A percentile compares a stretch with the other conserved stretches of the same genome.
Conservation (phyloP, 192 early-diverging fungal genomes). For the Spinellus fusiger region DNA sequence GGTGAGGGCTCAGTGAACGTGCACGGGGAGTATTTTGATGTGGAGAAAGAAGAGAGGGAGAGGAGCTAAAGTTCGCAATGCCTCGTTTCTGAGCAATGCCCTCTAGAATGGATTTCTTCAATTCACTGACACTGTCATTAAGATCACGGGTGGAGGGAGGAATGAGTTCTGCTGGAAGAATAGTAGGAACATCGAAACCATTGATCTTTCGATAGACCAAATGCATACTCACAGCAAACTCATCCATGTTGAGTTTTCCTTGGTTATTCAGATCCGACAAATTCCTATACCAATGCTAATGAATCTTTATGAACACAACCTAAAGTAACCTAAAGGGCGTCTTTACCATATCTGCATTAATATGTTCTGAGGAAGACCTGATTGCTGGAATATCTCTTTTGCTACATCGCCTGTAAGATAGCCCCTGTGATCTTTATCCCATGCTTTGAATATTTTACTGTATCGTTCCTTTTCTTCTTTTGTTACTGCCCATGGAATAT, state of each 20-base stretch:
- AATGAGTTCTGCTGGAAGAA: slow-evolving; percentile 76
- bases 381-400: slow-evolving; percentile 66
- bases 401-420: slow-evolving; percentile 69
- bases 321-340: background rate
- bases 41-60: slow-evolving; percentile 7
- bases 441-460: slow-evolving; percentile 66
- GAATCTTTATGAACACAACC: background rate
- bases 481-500: slow-evolving; percentile 52
- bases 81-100: slow-evolving; percentile 45
- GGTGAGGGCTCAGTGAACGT: slow-evolving; percentile 9
- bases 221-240: slow-evolving; percentile 97
- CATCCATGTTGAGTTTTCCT: slow-evolving; percentile 89
- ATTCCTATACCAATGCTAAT: slow-evolving; percentile 39
- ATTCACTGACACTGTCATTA: slow-evolving; percentile 52
- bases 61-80: slow-evolving; percentile 15
- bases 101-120: slow-evolving; percentile 59
- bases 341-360: slow-evolving; percentile 74
- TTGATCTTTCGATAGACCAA: slow-evolving; percentile 84
- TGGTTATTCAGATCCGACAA: slow-evolving; percentile 73
- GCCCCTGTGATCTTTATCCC: slow-evolving; percentile 62
- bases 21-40: slow-evolving; percentile 2
- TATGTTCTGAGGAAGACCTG: slow-evolving; percentile 60
- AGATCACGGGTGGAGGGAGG: slow-evolving; percentile 84
- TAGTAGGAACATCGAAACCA: slow-evolving; percentile 72
- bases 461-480: slow-evolving; percentile 49